These are phyloP conservation scores for Apiotrichum porosum DNA, from an alignment of 1,284 basidiomycete genomes.

Conservation along the genomic window DNA sequence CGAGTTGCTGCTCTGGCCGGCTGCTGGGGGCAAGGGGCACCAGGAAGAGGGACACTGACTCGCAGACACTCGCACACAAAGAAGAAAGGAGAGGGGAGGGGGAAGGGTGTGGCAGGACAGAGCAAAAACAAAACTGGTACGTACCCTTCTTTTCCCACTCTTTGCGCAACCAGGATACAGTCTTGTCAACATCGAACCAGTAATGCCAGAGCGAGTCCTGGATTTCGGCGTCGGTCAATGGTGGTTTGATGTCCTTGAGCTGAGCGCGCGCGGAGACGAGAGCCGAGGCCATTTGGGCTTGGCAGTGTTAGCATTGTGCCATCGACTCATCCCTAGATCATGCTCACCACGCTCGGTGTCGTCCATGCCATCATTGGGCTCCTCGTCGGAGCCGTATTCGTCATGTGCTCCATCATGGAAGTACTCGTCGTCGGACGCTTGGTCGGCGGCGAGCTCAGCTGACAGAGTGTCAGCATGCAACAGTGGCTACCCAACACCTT, in stretches of 20 bases:
- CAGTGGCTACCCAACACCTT: too few relatives aligned
- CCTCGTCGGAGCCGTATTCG: slow-evolving; percentile 30
- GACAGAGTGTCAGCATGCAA: not conserved
- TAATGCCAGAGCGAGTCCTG: slow-evolving; percentile 80
- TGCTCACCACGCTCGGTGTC: slow-evolving; percentile 31
- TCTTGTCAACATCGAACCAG: slow-evolving; percentile 79
- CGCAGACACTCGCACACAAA: slow-evolving; percentile 7
- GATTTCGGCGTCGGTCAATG: slow-evolving; percentile 68
- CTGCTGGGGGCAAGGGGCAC: too few relatives aligned
- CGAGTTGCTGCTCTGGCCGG: slow-evolving; percentile 29
- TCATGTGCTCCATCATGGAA: slow-evolving; percentile 25
- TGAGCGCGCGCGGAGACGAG: slow-evolving; percentile 63
- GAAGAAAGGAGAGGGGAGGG: slow-evolving; percentile 10
- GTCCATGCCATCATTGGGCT: slow-evolving; percentile 43
- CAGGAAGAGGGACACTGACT: too few relatives aligned
- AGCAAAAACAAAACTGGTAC: slow-evolving; percentile 27
- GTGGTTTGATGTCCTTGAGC: slow-evolving; percentile 65
- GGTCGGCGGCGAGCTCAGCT: slow-evolving; percentile 13
- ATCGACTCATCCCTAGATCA: slow-evolving; percentile 54
- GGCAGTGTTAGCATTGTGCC: not conserved
- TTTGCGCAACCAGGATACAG: slow-evolving; percentile 63
- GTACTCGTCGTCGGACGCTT: slow-evolving; percentile 51
- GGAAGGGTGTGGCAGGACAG: too few relatives aligned
- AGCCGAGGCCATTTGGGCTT: slow-evolving; percentile 64
- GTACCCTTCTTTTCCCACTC: slow-evolving; percentile 72